A percentile compares a stretch with the other conserved stretches of the same genome.
Conservation (phyloP, 768 basidiomycete species). For the Hortiboletus campestris region DNA sequence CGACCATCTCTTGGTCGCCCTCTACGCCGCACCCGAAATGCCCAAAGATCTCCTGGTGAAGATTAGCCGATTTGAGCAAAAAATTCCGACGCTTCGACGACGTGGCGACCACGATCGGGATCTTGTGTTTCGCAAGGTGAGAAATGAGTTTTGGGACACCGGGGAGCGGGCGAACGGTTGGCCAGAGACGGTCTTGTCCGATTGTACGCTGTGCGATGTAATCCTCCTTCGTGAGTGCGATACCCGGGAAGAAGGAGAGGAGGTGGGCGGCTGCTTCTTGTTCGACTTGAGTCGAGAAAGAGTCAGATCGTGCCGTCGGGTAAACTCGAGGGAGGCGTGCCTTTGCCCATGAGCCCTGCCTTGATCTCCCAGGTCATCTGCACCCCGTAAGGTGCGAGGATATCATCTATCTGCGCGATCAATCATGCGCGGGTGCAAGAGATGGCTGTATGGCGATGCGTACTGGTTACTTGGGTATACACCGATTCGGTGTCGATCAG, state of each 20-base stretch:
- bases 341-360: conserved; percentile 85
- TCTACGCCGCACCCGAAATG: conserved; percentile 23
- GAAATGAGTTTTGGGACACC: conserved; percentile 66
- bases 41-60: conserved; percentile 53
- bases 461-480: conserved; percentile 79
- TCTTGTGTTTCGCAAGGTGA: conserved; percentile 62
- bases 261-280: conserved; percentile 61
- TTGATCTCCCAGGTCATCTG: conserved; percentile 89
- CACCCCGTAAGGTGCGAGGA: conserved; percentile 68
- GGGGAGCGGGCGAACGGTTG: conserved; percentile 67
- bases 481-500: conserved; percentile 77
- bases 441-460: conserved; percentile 18
- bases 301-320: background rate
- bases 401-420: conserved; percentile 49
- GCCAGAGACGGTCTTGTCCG: conserved; percentile 66
- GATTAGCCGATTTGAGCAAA: conserved; percentile 63
- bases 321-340: conserved; percentile 36
- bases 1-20: conserved; percentile 44
- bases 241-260: conserved; percentile 74
- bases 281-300: conserved; percentile 47
- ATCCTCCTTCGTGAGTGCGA: conserved; percentile 58
- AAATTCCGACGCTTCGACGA: conserved; percentile 67
- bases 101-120: conserved; percentile 83
- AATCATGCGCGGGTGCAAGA: background rate
- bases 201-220: conserved; percentile 57